Base-by-base conservation (phyloP, 2,329 filamentous ascomycete species). In the Pseudogymnoascus sp. region DNA sequence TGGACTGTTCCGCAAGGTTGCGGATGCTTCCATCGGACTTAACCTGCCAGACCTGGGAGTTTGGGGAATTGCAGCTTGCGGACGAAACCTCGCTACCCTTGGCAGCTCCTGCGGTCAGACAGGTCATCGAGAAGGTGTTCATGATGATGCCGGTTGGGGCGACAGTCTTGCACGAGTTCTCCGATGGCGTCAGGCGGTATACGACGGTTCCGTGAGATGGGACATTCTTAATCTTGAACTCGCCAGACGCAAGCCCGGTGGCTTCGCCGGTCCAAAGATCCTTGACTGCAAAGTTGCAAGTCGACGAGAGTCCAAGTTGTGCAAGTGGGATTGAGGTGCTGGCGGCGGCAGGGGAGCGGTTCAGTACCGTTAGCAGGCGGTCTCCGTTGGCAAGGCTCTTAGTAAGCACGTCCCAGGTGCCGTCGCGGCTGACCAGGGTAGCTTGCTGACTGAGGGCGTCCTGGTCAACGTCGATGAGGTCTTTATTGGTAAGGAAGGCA, bases 131-230 rank as follows among this genome's bases (percentile, higher is more conserved):
- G 21, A 74, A 77, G 0, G 79, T 80, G 67, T 82, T 81, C 71
- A 82, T 80, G 60, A 82, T 77, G 68, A 79, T 75, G 4, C 80
- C 80, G 0, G 79, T 82, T 0, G 80, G 79, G 7, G 73, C 74
- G 8, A 74, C 68, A 19, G 67, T 67, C 16, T 67, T 67, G 37
- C 64, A 62, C 16, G 60, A 72, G 16, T 70, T 68, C 4, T 64
- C 45, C 2, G 72, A 70, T n/a, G 72, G 67, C 5, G 76, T 74
- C 36, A 82, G 71, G 41, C 79, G 75, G 66, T 77, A 78, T 11
- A 81, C 77, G 6, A 48, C 57, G 62, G 71, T 64, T 67, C 73
- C 51, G 66, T 73, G 76, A 73, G 39, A 79, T 65, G 23, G 67
- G 69, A 73, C 79, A 77, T 2, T 70, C 67, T 76, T 76, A 78